phyloP scores from a whole-genome alignment of 2,329 filamentous ascomycete genomes.

The Rhynchosporium graminicola region DNA sequence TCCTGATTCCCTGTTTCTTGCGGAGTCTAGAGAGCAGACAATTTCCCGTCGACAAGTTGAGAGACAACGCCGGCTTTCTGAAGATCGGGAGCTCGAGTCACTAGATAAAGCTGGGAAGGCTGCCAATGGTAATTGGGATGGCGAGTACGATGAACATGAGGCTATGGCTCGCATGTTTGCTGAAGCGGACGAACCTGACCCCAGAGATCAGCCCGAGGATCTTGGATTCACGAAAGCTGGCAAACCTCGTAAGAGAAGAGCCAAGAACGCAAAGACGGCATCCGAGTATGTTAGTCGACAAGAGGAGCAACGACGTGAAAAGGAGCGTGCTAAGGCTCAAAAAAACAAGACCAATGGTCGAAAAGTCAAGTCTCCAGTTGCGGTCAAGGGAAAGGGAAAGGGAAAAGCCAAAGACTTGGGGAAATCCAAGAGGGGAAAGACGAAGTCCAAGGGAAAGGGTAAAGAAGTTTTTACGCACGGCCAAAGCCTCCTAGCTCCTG shows the following conservation, averaged over 20 bases:
- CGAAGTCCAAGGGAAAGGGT: constrained; percentile 13
- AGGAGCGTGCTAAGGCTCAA: constrained; percentile 27
- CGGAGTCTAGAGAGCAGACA: constrained; percentile 16
- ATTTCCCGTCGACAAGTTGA: not conserved
- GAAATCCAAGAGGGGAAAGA: constrained; percentile 3
- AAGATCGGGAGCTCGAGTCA: too few species aligned
- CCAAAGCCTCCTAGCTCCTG: constrained; percentile 14
- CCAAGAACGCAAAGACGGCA: constrained; percentile 31
- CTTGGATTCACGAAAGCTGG: constrained; percentile 21
- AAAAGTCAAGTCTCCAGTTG: not conserved
- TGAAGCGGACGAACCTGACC: constrained; percentile 11
- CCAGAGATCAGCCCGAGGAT: not conserved
- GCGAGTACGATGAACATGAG: not conserved
- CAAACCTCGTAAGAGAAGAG: constrained; percentile 28
- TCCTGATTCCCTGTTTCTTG: constrained; percentile 27
- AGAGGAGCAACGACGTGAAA: constrained; percentile 24
- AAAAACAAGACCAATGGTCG: constrained; percentile 26
- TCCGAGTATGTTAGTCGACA: constrained; percentile 20
- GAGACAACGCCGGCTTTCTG: not conserved
- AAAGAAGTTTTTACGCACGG: constrained; percentile 14
- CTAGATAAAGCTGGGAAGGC: not conserved
- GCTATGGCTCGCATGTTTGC: constrained; percentile 22
- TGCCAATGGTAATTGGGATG: not conserved
- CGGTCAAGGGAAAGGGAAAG: constrained; percentile 15
- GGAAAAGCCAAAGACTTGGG: not conserved